Percentiles rank a stretch among this genome's conserved stretches.
Conservation (phyloP, 495 filamentous ascomycete genomes). For the Talaromyces liani region DNA sequence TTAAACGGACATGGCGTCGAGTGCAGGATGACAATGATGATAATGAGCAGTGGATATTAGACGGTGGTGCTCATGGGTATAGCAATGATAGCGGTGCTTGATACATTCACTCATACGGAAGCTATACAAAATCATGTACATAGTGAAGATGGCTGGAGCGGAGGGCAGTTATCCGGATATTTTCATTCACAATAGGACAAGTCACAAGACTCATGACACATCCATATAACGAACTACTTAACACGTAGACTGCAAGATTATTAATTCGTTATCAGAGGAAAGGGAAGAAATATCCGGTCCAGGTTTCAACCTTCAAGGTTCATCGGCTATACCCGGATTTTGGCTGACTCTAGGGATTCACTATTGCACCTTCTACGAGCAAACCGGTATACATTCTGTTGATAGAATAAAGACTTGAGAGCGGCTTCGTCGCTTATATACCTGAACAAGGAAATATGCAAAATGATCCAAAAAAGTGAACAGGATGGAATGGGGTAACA, state of each 20-base stretch:
- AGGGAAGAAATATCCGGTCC: background rate
- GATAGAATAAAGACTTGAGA: background rate
- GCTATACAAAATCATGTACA: background rate
- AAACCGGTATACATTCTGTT: background rate
- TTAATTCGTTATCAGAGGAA: background rate
- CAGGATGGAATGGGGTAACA: background rate
- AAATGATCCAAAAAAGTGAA: background rate
- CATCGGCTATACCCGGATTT: background rate
- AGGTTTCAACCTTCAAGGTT: background rate
- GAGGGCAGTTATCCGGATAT: background rate
- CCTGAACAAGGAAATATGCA: background rate
- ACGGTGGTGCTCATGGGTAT: constrained; percentile 68
- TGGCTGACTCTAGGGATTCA: background rate
- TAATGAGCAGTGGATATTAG: constrained; percentile 86
- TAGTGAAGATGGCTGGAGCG: background rate
- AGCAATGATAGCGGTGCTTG: constrained; percentile 7
- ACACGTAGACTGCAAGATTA: background rate
- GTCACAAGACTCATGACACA: background rate
- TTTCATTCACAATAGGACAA: background rate
- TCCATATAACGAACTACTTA: background rate
- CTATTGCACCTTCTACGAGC: background rate
- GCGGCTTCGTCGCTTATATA: background rate
- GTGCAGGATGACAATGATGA: constrained; percentile 89
- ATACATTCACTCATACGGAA: background rate
- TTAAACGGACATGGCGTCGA: constrained; percentile 65